Percentiles rank a stretch among this genome's conserved stretches.
These are phyloP conservation scores for Penicillium salamii DNA, from an alignment of 495 filamentous ascomycete genomes.

Conservation along the genomic window DNA sequence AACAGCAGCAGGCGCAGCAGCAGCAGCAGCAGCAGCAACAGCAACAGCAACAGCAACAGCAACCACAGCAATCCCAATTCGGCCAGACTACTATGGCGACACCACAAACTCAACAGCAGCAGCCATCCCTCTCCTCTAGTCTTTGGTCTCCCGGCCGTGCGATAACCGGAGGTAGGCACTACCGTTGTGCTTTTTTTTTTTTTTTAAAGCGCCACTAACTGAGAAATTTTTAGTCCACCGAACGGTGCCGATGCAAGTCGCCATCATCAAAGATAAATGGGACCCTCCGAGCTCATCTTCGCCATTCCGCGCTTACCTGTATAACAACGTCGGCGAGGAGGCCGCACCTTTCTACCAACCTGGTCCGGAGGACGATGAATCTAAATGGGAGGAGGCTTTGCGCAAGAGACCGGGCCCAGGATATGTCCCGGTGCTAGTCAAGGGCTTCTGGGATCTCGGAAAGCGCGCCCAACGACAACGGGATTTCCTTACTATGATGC, in stretches of 20 bases:
- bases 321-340: slow-evolving; percentile 82
- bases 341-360: slow-evolving; percentile 80
- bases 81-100: slow-evolving; percentile 28
- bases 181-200: not conserved
- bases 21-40: slow-evolving; percentile 36
- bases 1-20: slow-evolving; percentile 39
- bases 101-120: slow-evolving; percentile 34
- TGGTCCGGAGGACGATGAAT: slow-evolving; percentile 68
- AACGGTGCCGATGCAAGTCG: slow-evolving; percentile 80
- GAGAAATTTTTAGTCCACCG: slow-evolving; percentile 55
- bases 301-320: slow-evolving; percentile 87
- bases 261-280: slow-evolving; percentile 80
- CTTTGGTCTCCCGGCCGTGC: slow-evolving; percentile 49
- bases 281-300: slow-evolving; percentile 65
- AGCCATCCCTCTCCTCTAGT: slow-evolving; percentile 41
- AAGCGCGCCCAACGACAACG: slow-evolving; percentile 76
- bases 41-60: no score
- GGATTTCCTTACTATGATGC: slow-evolving; percentile 67
- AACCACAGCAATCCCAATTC: slow-evolving; percentile 36
- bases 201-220: slow-evolving; percentile 1
- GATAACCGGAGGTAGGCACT: slow-evolving; percentile 41
- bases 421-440: slow-evolving; percentile 71
- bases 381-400: slow-evolving; percentile 92
- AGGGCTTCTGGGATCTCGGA: slow-evolving; percentile 67
- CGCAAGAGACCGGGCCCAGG: slow-evolving; percentile 74